These are phyloP conservation scores for Verticillium nonalfalfae DNA, from an alignment of 2,329 filamentous ascomycete genomes.

Conservation along the genomic window DNA sequence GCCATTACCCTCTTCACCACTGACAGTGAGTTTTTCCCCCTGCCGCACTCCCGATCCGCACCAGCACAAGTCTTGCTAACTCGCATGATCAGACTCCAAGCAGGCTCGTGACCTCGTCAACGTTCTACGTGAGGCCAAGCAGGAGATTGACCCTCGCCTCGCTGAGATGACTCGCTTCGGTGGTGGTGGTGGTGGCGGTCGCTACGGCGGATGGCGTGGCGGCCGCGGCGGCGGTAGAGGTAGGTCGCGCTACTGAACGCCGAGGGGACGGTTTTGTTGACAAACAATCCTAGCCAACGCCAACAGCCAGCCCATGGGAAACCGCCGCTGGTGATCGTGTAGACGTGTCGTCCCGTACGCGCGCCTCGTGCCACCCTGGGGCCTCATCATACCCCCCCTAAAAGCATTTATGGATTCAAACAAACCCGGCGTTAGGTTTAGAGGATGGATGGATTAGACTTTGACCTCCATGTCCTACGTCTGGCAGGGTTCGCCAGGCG, in stretches of 20 bases:
- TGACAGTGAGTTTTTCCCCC: slow-evolving; percentile 70
- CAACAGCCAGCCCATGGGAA: slow-evolving; percentile 43
- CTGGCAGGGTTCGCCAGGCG: background rate
- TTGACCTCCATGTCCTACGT: background rate
- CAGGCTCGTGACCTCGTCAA: slow-evolving; percentile 94
- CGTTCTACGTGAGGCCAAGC: slow-evolving; percentile 93
- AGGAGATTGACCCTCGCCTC: slow-evolving; percentile 93
- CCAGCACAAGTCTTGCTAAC: background rate
- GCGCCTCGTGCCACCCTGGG: background rate
- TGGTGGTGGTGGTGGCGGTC: slow-evolving; percentile 70
- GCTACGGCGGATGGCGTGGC: slow-evolving; percentile 64
- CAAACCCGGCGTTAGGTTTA: background rate
- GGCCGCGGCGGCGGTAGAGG: slow-evolving; percentile 49
- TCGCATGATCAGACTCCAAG: slow-evolving; percentile 65
- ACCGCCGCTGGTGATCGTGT: slow-evolving; percentile 41
- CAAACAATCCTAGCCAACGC: slow-evolving; percentile 33
- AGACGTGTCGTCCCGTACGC: background rate
- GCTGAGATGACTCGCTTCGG: slow-evolving; percentile 93
- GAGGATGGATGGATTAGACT: background rate
- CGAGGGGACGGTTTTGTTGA: slow-evolving; percentile 10
- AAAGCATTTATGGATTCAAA: slow-evolving; percentile 1
- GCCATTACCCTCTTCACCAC: slow-evolving; percentile 98
- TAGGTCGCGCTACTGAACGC: slow-evolving; percentile 29
- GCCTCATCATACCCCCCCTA: background rate
- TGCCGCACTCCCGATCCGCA: background rate